Evolutionary conservation across 441 rosid species (phyloP).

Genomic region (Bocquillonia castaneifolia): DNA sequence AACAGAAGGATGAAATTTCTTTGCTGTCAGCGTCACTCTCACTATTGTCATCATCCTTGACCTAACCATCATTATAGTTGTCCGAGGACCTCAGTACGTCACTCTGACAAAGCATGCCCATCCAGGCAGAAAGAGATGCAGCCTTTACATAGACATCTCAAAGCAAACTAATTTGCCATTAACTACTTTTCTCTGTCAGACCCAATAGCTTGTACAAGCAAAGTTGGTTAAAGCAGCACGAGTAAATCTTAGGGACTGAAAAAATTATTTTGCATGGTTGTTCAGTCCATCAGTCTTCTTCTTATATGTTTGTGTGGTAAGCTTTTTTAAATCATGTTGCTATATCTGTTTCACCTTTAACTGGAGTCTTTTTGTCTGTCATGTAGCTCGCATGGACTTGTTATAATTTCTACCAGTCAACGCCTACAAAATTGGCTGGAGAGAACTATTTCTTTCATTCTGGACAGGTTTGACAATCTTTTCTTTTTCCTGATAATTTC

Average conservation of each 20-base stretch:
- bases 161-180: neutral
- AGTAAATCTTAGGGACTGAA: no score
- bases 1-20: neutral
- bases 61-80: neutral
- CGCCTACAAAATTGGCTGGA: conserved; percentile 89
- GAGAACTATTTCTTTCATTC: conserved; percentile 81
- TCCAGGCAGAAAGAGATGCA: neutral
- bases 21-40: neutral
- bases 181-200: neutral
- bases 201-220: neutral
- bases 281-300: neutral
- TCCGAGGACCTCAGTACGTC: no score
- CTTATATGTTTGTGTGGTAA: neutral
- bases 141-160: neutral
- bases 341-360: conserved; percentile 2
- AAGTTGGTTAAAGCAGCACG: no score
- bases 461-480: conserved; percentile 48
- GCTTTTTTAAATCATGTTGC: neutral
- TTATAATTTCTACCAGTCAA: conserved; percentile 82
- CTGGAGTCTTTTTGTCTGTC: neutral
- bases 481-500: neutral
- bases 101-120: neutral
- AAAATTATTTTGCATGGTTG: neutral
- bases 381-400: conserved; percentile 96
- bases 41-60: neutral